Conservation (phyloP, 345 rosid species). For the Acer negundo region DNA sequence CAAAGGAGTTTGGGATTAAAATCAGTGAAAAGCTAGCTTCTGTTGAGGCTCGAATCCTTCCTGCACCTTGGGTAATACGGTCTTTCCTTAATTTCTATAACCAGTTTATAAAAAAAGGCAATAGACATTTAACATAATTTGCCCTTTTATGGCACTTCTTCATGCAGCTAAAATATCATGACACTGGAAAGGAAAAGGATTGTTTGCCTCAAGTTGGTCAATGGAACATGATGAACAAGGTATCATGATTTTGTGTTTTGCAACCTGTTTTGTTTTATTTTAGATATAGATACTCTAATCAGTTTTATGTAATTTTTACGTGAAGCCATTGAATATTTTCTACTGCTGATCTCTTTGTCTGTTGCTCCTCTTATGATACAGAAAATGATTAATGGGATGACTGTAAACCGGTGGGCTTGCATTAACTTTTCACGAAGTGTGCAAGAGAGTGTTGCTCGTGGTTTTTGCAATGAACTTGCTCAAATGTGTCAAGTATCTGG, state of each 20-base stretch:
- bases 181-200: conserved; percentile 96
- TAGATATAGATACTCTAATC: not conserved
- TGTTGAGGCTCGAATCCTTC: conserved; percentile 98
- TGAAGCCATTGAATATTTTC: not conserved
- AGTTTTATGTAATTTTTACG: not conserved
- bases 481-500: conserved; percentile 99
- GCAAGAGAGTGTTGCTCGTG: conserved; percentile 91
- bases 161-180: conserved; percentile 93
- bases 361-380: conserved; percentile 24
- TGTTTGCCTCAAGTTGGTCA: conserved; percentile 99
- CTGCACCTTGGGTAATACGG: conserved; percentile 95
- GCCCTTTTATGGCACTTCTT: conserved; percentile 13
- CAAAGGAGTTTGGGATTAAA: conserved; percentile 91
- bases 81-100: not conserved
- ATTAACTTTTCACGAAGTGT: conserved; percentile 94
- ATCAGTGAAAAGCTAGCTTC: conserved; percentile 92
- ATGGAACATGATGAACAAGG: conserved; percentile 99
- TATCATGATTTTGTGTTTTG: conserved; percentile 15
- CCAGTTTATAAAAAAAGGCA: not conserved
- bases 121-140: not conserved
- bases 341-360: conserved; percentile 15
- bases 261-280: not conserved
- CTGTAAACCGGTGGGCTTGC: conserved; percentile 94
- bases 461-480: conserved; percentile 88
- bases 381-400: conserved; percentile 99